Base-by-base conservation (phyloP, 345 rosid species). In the Angophora floribunda region DNA sequence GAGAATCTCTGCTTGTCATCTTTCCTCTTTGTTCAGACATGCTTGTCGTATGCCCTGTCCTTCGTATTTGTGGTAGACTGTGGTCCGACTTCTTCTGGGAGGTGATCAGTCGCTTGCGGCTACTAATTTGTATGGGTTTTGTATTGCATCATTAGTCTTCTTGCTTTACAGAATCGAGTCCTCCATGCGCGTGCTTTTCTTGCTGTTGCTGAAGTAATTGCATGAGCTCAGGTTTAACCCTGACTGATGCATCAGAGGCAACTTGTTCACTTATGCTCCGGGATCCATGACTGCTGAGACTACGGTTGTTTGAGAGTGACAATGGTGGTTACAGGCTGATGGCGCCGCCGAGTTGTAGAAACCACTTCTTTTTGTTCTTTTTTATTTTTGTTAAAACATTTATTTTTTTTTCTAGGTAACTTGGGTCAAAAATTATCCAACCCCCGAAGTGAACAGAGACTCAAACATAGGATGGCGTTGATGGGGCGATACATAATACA, bases 1-100 rank as follows among this genome's bases (percentile, higher is more conserved):
- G 95, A 97, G 47, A 47, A 55, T 21, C 15, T 5, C 22, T 52
- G 55, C 86, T 85, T 49, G 24, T 50, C 13, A 4, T 85, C 41
- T 85, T 30, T 49, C 36, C 59, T 85, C 86, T 52, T n/a, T 85
- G 86, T 85, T 32, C 55, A 85, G 57, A 75, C 4, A 47, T 4
- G 61, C 45, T 85, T 75, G 28, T 28, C 3, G 4, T 75, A 44
- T 86, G 87, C 45, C 1, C 44, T 65, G 59, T 50, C 52, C 79
- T 87, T 51, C 32, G 8, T 3, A 6, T 44, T 86, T 45, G 47
- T 19, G 47, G 75, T 7, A 36, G 30, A 9, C 26, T 65, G 47
- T 87, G 88, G 79, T 45, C 45, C 5, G 67, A 59, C 22, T 63
- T 26, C 17, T 24, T 65, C 53, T 50, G 3, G n/a, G 84, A 50